phyloP scores from a whole-genome alignment of 495 filamentous ascomycete species.

The Talaromyces liani region DNA sequence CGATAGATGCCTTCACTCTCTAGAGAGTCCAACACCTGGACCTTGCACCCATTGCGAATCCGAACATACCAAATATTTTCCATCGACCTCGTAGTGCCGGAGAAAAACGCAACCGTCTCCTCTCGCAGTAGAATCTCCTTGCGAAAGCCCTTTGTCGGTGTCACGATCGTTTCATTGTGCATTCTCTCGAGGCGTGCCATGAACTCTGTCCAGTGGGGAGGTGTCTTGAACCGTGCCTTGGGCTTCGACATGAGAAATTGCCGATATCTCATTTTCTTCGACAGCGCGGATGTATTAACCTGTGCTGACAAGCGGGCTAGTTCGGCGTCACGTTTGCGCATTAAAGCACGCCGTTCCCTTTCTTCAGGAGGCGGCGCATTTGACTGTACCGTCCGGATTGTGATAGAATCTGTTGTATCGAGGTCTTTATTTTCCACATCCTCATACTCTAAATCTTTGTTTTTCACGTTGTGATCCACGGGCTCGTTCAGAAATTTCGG shows the following conservation, averaged over 20 bases:
- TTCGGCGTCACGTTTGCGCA: not conserved
- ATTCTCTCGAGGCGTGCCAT: slow-evolving; percentile 19
- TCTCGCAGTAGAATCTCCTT: slow-evolving; percentile 31
- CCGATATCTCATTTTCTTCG: slow-evolving; percentile 23
- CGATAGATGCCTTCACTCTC: slow-evolving; percentile 29
- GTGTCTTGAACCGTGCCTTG: not conserved
- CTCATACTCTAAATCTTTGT: not conserved
- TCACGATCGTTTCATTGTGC: slow-evolving; percentile 12
- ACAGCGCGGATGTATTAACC: not conserved
- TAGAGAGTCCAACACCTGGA: slow-evolving; percentile 23
- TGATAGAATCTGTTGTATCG: not conserved
- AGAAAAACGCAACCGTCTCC: slow-evolving; percentile 29
- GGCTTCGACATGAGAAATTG: not conserved
- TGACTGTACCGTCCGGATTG: not conserved
- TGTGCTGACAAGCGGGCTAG: not conserved
- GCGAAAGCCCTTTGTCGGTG: slow-evolving; percentile 11
- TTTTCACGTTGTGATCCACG: not conserved
- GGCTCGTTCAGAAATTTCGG: not conserved
- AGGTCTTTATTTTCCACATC: not conserved
- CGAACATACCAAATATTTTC: slow-evolving; percentile 35
- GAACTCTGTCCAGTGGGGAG: slow-evolving; percentile 20
- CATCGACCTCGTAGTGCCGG: slow-evolving; percentile 19
- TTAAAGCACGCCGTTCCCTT: not conserved
- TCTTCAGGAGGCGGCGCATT: not conserved
- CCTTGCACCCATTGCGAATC: slow-evolving; percentile 31